Evolutionary conservation across 1,139 yeast species (phyloP), one percentile per base, ranked within the genome.

Genomic region (Hemisphaericaspora subhashii): DNA sequence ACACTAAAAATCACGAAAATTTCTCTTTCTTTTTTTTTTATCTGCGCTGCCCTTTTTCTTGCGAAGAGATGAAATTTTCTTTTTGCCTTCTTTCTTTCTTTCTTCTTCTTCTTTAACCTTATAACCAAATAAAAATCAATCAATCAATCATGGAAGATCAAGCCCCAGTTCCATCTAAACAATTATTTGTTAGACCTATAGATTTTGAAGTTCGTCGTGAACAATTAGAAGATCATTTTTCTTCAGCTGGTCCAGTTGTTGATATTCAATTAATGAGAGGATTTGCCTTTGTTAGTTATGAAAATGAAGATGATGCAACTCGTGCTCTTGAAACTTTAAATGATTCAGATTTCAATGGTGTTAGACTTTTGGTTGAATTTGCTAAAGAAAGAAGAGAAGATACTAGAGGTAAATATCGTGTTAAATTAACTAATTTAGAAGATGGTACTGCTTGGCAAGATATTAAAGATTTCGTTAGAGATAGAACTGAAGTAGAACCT

Each of bases 401-500:
- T 65, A 70, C 83, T 52, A 77, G 82, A 59, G 87, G 87, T 55
- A 82, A 84, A 66, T 79, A 66, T 67, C 79, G 94, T 72, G 79
- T 83, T 43, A 77, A 81, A 57, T 77, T 85, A 27, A 64, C 77
- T 50, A 79, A 79, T 63, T 72, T 85, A 55, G 89, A 89, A 51
- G 85, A 81, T 52, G 82, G 83, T 46, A 75, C 86, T 41, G 83
- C 88, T 39, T 85, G 94, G 94, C 92, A 85, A 72, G 90, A 84
- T 57, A 76, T 85, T 58, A 85, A 85, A 65, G 94, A 85, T 65
- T 79, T 81, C 55, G 85, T 84, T 48, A 72, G 87, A 61, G 90
- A 83, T 48, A 80, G 80, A 56, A 74, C 80, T 53, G 79, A 76
- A 49, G 64, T 74, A 52, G 77, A 79, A 46, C 86, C 89, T 42